These are phyloP conservation scores for Steccherinum ochraceum DNA, from an alignment of 768 basidiomycete genomes.

Conservation along the genomic window DNA sequence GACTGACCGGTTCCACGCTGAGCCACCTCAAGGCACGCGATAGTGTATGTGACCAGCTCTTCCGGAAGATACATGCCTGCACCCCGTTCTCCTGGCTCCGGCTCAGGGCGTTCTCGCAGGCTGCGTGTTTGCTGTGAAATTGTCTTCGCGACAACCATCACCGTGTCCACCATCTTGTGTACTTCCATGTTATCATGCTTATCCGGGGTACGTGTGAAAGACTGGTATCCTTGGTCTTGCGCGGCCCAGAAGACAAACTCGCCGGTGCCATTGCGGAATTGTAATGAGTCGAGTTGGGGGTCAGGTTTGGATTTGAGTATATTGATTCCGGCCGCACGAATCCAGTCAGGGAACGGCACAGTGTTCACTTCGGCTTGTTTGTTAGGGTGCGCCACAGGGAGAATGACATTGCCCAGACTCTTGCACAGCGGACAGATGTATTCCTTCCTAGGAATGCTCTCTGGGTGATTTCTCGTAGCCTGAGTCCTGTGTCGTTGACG, in stretches of 20 bases:
- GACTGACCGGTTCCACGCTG: slow-evolving; percentile 58
- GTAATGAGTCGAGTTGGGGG: slow-evolving; percentile 60
- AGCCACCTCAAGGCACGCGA: slow-evolving; percentile 74
- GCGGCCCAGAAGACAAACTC: slow-evolving; percentile 89
- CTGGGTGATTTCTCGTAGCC: slow-evolving; percentile 88
- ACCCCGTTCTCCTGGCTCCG: slow-evolving; percentile 68
- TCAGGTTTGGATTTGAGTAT: slow-evolving; percentile 83
- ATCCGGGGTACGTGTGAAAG: slow-evolving; percentile 45
- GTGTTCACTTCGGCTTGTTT: slow-evolving; percentile 42
- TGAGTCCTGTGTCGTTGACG: slow-evolving; percentile 84
- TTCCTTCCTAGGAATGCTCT: slow-evolving; percentile 88
- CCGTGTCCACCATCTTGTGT: slow-evolving; percentile 81
- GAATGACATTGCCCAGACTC: slow-evolving; percentile 88
- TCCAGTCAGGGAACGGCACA: slow-evolving; percentile 80
- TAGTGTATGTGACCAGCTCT: slow-evolving; percentile 85
- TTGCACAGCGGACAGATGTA: slow-evolving; percentile 98
- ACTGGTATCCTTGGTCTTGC: slow-evolving; percentile 66
- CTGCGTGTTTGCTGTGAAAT: slow-evolving; percentile 83
- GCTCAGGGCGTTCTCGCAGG: slow-evolving; percentile 69
- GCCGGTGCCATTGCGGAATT: slow-evolving; percentile 75
- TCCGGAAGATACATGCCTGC: slow-evolving; percentile 88
- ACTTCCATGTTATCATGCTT: slow-evolving; percentile 49
- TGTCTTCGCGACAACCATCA: slow-evolving; percentile 71
- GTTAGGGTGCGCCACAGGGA: slow-evolving; percentile 64
- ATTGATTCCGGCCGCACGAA: slow-evolving; percentile 82